Evolutionary conservation across 108 stramenopile species (phyloP).

Genomic region (Heterococcus sp.): DNA sequence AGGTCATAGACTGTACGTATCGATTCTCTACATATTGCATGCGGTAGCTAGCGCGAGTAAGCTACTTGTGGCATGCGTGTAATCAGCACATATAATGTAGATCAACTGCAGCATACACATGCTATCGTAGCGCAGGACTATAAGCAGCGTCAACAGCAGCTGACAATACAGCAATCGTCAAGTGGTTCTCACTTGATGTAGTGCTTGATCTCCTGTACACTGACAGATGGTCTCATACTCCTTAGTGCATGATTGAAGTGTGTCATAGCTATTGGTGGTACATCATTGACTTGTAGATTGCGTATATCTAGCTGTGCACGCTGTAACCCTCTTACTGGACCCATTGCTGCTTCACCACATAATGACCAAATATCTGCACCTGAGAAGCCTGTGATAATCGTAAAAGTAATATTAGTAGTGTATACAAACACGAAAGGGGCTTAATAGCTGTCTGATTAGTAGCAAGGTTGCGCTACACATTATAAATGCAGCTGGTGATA

Average conservation of each 20-base stretch:
- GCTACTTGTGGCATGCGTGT: neutral
- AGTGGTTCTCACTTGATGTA: constrained; percentile 52
- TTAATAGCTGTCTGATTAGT: constrained; percentile 25
- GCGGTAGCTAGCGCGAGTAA: neutral
- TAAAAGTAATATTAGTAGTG: neutral
- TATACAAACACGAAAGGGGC: neutral
- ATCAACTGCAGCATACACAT: neutral
- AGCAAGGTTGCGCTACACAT: no score
- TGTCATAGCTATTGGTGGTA: constrained; percentile 79
- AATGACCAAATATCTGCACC: constrained; percentile 88
- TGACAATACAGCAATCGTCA: neutral
- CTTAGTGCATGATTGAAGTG: constrained; percentile 77
- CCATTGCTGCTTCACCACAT: constrained; percentile 89
- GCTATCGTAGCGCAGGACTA: neutral
- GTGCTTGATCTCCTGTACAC: constrained; percentile 61
- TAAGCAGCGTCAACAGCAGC: neutral
- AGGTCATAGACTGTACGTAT: no score
- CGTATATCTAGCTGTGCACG: constrained; percentile 23
- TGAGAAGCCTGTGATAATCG: constrained; percentile 71
- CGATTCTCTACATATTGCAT: neutral
- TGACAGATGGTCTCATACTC: constrained; percentile 78
- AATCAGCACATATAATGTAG: neutral
- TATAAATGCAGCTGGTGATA: no score
- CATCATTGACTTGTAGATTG: constrained; percentile 66
- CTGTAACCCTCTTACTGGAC: constrained; percentile 79